Conservation (phyloP, 2,329 filamentous ascomycete species). For the Fusarium albosuccineum region DNA sequence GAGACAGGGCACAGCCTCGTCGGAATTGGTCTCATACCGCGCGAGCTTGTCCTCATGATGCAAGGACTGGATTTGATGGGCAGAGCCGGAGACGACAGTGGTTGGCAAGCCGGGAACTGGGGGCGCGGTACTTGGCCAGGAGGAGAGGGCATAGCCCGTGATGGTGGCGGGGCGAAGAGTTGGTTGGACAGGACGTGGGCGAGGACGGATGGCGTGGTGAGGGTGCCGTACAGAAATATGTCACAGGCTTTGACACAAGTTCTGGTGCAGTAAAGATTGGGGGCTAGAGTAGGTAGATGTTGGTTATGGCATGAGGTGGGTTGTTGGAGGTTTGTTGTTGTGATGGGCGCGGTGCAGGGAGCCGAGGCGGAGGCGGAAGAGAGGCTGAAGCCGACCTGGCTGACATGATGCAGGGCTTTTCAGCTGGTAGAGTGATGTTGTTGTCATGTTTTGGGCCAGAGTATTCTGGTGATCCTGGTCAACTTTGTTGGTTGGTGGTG, state of each 20-base stretch:
- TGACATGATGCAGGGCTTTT: neutral
- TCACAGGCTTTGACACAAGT: neutral
- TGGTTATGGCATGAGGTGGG: neutral
- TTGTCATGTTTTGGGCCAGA: too few species aligned
- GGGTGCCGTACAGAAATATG: conserved; percentile 7
- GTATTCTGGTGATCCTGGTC: too few species aligned
- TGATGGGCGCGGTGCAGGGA: conserved; percentile 3
- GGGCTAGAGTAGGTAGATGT: neutral
- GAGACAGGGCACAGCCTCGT: conserved; percentile 7
- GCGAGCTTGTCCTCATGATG: conserved; percentile 11
- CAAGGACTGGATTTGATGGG: conserved; percentile 15
- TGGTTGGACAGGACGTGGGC: conserved; percentile 8
- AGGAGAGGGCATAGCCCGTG: conserved; percentile 13
- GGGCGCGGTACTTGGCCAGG: conserved; percentile 3
- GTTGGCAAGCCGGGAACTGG: conserved; percentile 9
- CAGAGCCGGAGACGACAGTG: conserved; percentile 3
- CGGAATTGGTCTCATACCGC: conserved; percentile 15
- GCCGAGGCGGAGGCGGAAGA: neutral
- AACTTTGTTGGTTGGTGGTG: neutral
- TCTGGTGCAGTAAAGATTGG: too few species aligned
- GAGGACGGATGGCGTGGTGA: conserved; percentile 3
- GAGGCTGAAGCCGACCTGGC: neutral
- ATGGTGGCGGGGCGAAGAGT: conserved; percentile 17
- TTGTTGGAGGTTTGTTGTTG: neutral
- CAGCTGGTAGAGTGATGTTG: neutral